phyloP scores from a whole-genome alignment of 768 basidiomycete species.

The Russula sp. region DNA sequence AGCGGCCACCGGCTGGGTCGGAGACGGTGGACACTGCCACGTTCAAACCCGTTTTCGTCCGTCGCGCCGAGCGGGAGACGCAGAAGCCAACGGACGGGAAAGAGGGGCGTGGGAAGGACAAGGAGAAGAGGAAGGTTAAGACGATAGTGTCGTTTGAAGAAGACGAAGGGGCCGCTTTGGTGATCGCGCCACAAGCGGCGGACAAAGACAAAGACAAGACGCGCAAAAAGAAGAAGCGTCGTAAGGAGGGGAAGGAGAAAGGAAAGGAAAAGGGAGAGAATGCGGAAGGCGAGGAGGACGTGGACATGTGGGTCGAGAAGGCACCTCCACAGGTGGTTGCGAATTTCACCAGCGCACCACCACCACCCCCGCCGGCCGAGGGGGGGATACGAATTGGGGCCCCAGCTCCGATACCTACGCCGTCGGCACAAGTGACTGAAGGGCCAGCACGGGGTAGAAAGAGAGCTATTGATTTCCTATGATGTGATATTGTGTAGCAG shows the following conservation, averaged over 20 bases:
- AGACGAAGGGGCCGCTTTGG: slow-evolving; percentile 39
- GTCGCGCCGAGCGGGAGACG: slow-evolving; percentile 38
- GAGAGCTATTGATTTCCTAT: slow-evolving; percentile 26
- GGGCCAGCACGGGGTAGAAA: slow-evolving; percentile 23
- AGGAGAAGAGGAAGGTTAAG: slow-evolving; percentile 40
- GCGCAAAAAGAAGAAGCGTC: slow-evolving; percentile 38
- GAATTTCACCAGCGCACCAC: slow-evolving; percentile 22
- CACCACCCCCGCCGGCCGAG: background rate
- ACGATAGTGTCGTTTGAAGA: slow-evolving; percentile 73
- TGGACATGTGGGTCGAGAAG: slow-evolving; percentile 60
- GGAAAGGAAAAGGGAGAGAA: slow-evolving; percentile 27
- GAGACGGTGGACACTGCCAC: slow-evolving; percentile 48
- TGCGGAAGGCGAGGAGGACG: slow-evolving; percentile 32
- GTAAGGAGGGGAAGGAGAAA: slow-evolving; percentile 28
- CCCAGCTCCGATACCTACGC: background rate
- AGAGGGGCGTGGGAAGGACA: slow-evolving; percentile 31
- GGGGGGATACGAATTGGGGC: background rate
- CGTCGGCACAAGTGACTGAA: background rate
- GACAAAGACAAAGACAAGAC: slow-evolving; percentile 28
- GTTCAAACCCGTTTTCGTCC: slow-evolving; percentile 87
- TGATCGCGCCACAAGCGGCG: slow-evolving; percentile 21
- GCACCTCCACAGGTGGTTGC: slow-evolving; percentile 45
- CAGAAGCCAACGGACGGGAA: slow-evolving; percentile 29
- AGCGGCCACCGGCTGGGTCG: slow-evolving; percentile 6
- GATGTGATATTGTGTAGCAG: background rate